Evolutionary conservation across 208 protist species (phyloP), one percentile per base, ranked within the genome.

Genomic region (Leishmania arabica): DNA sequence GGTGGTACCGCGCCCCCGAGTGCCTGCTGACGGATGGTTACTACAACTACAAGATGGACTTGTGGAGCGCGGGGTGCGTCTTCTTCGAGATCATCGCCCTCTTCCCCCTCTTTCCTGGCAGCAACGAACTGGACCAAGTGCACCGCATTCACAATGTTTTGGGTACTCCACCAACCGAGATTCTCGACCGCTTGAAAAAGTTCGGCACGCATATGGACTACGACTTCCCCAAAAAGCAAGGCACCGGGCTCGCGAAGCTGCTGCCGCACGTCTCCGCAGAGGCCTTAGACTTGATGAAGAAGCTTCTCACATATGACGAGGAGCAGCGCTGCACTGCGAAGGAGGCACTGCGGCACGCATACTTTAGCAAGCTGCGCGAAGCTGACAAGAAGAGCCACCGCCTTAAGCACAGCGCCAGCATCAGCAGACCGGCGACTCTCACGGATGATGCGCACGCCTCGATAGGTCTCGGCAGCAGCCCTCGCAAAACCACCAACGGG

Each of bases 1-100:
- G 97, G 65, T 99, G 97, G 96, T 99, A 98, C 84, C 93, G 96
- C 53, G 94, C 97, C 31, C 97, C 96, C 11, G 96, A 98, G 89
- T 97, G 97, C 84, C 76, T 98, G 66, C 86, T 98, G 45, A 96
- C 93, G 17, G 85, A 95, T 77, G 96, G 93, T 45, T 93, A 95
- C 78, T 98, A 98, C 88, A 95, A 86, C 84, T 92, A 91, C 82
- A 96, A 97, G 86, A 97, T 98, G 93, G 96, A 98, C 66, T 45
- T 98, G 37, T 98, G 96, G 95, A 92, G 89, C 75, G 90, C 84
- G 13, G 96, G 96, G 8, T 98, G 96, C 80, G 91, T 98, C 27
- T 92, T 98, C 40, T 96, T 95, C 74, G 95, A 97, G 72, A 89
- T 98, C 40, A 92, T 90, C 65, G 82, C 90, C 27, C 83, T 96